These are phyloP conservation scores for Coniferiporia weirii DNA, from an alignment of 1,284 basidiomycete genomes.

Conservation along the genomic window DNA sequence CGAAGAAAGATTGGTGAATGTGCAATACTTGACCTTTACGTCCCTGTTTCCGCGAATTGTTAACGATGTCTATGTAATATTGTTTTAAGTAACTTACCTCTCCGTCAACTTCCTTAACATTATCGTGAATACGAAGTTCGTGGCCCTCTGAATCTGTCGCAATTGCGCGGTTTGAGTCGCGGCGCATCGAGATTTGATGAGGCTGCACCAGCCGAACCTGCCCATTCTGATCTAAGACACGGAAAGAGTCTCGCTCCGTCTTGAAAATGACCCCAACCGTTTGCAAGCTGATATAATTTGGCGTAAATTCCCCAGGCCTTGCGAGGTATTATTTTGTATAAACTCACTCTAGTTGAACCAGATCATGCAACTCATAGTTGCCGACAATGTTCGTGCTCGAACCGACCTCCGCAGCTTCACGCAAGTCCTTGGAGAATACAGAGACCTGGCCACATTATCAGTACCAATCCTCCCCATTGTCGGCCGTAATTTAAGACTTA, in stretches of 20 bases:
- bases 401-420: slow-evolving; percentile 95
- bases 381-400: slow-evolving; percentile 85
- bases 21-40: slow-evolving; percentile 94
- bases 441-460: slow-evolving; percentile 58
- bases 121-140: slow-evolving; percentile 80
- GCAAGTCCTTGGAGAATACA: slow-evolving; percentile 95
- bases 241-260: slow-evolving; percentile 93
- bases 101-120: slow-evolving; percentile 90
- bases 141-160: slow-evolving; percentile 89
- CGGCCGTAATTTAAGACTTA: slow-evolving; percentile 25
- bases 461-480: slow-evolving; percentile 1
- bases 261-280: slow-evolving; percentile 98
- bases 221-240: slow-evolving; percentile 92
- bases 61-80: background rate
- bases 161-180: slow-evolving; percentile 79
- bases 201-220: slow-evolving; percentile 87
- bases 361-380: slow-evolving; percentile 92
- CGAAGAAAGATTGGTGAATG: slow-evolving; percentile 92
- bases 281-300: slow-evolving; percentile 53
- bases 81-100: slow-evolving; percentile 49
- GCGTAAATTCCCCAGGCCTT: background rate
- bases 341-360: slow-evolving; percentile 92
- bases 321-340: background rate
- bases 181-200: slow-evolving; percentile 90
- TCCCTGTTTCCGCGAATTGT: slow-evolving; percentile 36